These are phyloP conservation scores for Prunus yedoensis DNA, from an alignment of 331 rosid species.

Conservation along the genomic window DNA sequence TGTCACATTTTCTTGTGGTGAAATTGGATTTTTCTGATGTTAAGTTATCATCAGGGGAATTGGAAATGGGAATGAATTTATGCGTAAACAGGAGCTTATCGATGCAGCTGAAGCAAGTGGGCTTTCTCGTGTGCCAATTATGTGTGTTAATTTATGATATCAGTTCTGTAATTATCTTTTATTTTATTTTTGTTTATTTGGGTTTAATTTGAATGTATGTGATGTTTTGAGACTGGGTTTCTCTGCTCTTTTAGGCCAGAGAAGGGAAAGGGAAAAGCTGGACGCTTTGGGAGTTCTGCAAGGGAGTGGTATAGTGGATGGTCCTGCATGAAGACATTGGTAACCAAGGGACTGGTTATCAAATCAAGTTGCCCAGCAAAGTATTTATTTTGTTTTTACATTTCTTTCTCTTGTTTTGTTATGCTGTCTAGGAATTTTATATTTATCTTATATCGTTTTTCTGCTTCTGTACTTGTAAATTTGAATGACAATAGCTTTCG, in stretches of 20 bases:
- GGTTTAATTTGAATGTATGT: slow-evolving; percentile 8
- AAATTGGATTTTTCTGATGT: slow-evolving; percentile 6
- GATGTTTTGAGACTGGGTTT: slow-evolving; percentile 2
- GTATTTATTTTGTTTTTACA: slow-evolving; percentile 41
- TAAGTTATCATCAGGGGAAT: slow-evolving; percentile 54
- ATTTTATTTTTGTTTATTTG: neutral
- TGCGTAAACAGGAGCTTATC: slow-evolving; percentile 87
- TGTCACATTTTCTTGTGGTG: slow-evolving; percentile 24
- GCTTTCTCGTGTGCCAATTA: slow-evolving; percentile 77
- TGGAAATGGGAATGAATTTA: slow-evolving; percentile 71
- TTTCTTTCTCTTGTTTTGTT: neutral
- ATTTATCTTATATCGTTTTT: neutral
- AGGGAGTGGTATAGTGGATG: slow-evolving; percentile 95
- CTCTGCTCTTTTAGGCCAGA: slow-evolving; percentile 47
- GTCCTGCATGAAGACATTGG: slow-evolving; percentile 84
- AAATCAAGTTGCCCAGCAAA: slow-evolving; percentile 95
- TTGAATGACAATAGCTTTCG: neutral
- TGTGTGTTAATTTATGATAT: slow-evolving; percentile 42
- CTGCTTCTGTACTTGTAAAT: neutral
- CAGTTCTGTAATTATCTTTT: slow-evolving; percentile 7
- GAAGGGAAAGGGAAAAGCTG: slow-evolving; percentile 78
- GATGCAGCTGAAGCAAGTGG: slow-evolving; percentile 98
- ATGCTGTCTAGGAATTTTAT: neutral
- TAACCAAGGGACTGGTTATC: slow-evolving; percentile 77
- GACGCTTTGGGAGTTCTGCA: slow-evolving; percentile 61